Evolutionary conservation across 208 protist species (phyloP).

Genomic region (Trypanosomatidae sp.): DNA sequence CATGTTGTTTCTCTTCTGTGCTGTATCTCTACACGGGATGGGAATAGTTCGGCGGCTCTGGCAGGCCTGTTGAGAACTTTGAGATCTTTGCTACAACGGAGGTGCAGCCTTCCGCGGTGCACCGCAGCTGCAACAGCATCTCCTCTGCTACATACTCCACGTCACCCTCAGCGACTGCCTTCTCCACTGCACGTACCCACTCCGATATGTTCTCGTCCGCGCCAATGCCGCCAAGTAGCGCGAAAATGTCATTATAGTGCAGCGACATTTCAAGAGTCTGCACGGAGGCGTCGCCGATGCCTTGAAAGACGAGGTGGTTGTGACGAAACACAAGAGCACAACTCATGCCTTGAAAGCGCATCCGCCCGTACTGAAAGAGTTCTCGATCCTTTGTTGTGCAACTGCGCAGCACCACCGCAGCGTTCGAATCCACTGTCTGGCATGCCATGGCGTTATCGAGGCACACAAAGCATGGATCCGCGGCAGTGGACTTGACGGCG

Average conservation of each 20-base stretch:
- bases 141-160: constrained; percentile 84
- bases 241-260: constrained; percentile 50
- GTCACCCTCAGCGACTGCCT: constrained; percentile 31
- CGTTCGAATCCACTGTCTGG: constrained; percentile 32
- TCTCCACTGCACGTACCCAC: constrained; percentile 22
- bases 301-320: constrained; percentile 55
- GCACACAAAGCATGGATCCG: constrained; percentile 59
- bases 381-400: constrained; percentile 9
- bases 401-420: constrained; percentile 32
- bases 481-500: constrained; percentile 61
- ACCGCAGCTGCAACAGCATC: constrained; percentile 52
- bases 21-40: constrained; percentile 13
- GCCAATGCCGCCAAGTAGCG: constrained; percentile 48
- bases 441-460: constrained; percentile 46
- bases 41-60: constrained; percentile 37
- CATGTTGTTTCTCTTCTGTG: not conserved
- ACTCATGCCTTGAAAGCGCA: constrained; percentile 48
- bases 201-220: constrained; percentile 27
- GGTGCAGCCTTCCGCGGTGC: constrained; percentile 23
- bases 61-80: constrained; percentile 36
- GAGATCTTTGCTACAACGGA: constrained; percentile 43
- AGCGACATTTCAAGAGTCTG: constrained; percentile 57
- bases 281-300: constrained; percentile 43
- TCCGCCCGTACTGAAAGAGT: constrained; percentile 23
- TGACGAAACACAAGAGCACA: constrained; percentile 55